These are phyloP conservation scores for Nicotiana knightiana DNA, from an alignment of 257 asterid species.

Conservation along the genomic window DNA sequence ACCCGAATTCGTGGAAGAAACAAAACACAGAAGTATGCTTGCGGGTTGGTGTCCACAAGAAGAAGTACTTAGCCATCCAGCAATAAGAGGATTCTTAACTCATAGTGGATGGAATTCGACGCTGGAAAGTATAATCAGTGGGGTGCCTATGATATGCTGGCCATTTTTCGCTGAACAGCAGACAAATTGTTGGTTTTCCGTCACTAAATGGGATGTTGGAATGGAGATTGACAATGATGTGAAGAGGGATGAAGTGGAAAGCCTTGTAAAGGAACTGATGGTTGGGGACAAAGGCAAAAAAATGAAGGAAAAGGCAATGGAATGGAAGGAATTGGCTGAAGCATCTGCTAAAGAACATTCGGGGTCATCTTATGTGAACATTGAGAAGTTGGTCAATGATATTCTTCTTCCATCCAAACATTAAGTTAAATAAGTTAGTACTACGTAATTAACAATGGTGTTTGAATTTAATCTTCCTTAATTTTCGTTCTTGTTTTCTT, in stretches of 20 bases:
- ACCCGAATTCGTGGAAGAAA: background rate
- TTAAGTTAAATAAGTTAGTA: no score
- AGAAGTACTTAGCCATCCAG: slow-evolving; percentile 7
- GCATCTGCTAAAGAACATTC: no score
- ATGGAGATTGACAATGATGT: slow-evolving; percentile 5
- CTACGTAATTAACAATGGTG: no score
- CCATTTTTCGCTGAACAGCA: slow-evolving; percentile 19
- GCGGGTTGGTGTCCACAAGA: slow-evolving; percentile 18
- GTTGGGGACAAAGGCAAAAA: slow-evolving; percentile 11
- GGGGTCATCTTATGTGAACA: no score
- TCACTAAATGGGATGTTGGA: background rate
- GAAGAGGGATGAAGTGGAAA: slow-evolving; percentile 5
- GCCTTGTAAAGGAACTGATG: slow-evolving; percentile 14
- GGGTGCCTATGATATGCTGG: slow-evolving; percentile 16
- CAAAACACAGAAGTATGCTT: slow-evolving; percentile 4
- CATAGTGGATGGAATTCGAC: slow-evolving; percentile 13
- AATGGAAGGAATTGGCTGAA: background rate
- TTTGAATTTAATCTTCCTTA: no score
- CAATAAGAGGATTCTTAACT: slow-evolving; percentile 9
- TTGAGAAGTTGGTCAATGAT: no score
- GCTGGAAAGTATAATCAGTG: background rate
- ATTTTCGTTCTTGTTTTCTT: no score
- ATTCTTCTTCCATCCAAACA: no score
- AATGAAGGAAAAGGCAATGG: slow-evolving; percentile 6
- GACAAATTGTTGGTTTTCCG: slow-evolving; percentile 9